Conservation (phyloP, 2,329 filamentous ascomycete species). For the Aurifilum marmelostoma region DNA sequence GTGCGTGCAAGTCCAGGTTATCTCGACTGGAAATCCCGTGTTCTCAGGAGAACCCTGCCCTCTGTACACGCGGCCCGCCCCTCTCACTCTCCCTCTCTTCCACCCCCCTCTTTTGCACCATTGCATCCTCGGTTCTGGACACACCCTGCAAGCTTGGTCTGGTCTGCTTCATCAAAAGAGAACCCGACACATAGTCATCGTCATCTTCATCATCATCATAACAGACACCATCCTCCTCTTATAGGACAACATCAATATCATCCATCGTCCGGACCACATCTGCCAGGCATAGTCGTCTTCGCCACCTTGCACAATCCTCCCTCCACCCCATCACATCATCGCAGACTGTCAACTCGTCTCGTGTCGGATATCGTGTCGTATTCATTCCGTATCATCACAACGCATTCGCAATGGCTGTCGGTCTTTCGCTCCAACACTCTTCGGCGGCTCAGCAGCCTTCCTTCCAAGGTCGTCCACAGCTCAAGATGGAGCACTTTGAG, state of each 20-base stretch:
- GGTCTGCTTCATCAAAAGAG: conserved; percentile 12
- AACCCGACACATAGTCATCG: neutral
- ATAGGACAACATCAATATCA: conserved; percentile 9
- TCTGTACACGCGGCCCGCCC: conserved; percentile 19
- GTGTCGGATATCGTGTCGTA: conserved; percentile 5
- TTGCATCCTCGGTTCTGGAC: conserved; percentile 6
- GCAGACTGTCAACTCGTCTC: conserved; percentile 14
- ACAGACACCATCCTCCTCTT: conserved; percentile 8
- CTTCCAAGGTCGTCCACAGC: conserved; percentile 5
- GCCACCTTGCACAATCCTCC: conserved; percentile 4
- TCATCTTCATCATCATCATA: conserved; percentile 10
- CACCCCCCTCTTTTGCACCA: neutral
- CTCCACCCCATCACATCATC: neutral
- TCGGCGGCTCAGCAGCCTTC: conserved; percentile 4
- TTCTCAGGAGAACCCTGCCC: conserved; percentile 23
- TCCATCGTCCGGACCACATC: neutral
- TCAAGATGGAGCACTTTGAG: conserved; percentile 56
- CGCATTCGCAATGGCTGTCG: conserved; percentile 35
- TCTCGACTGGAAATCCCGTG: neutral
- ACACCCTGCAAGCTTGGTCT: neutral
- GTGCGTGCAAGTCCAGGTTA: neutral
- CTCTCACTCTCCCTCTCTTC: neutral
- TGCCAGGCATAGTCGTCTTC: neutral
- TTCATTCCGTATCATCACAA: neutral
- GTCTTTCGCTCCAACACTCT: conserved; percentile 26